Conservation (phyloP, 768 basidiomycete species). For the Udeniomyces megalosporus region DNA sequence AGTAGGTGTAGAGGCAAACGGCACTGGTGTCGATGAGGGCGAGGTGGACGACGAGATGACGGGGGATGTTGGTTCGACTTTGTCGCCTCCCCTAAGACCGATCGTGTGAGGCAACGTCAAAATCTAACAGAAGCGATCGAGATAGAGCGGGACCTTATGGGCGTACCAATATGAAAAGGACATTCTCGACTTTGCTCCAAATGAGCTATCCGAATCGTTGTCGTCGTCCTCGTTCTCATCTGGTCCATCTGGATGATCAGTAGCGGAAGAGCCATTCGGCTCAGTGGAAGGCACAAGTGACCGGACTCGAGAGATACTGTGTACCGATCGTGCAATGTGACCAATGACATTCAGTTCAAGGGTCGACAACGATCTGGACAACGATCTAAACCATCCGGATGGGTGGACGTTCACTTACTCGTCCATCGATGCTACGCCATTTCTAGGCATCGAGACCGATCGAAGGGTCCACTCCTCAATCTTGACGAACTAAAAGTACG, state of each 20-base stretch:
- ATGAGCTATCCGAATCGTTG: conserved; percentile 43
- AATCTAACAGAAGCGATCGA: background rate
- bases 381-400: background rate
- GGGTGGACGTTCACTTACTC: conserved; percentile 53
- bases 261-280: conserved; percentile 48
- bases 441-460: conserved; percentile 2
- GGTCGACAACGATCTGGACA: background rate
- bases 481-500: conserved; percentile 47
- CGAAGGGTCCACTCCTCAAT: conserved; percentile 34
- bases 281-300: conserved; percentile 50
- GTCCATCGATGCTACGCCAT: conserved; percentile 46
- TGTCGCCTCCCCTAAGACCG: conserved; percentile 24
- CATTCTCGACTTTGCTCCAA: conserved; percentile 24
- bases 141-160: background rate
- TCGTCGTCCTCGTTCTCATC: conserved; percentile 50
- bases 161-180: conserved; percentile 21
- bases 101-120: conserved; percentile 14
- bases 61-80: conserved; percentile 21
- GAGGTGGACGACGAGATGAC: conserved; percentile 17
- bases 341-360: background rate
- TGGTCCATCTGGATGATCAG: conserved; percentile 42
- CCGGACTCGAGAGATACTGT: conserved; percentile 41
- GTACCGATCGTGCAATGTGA: background rate
- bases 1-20: no score
- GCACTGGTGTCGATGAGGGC: no score